These are phyloP conservation scores for Pleurotus tuoliensis DNA, from an alignment of 768 basidiomycete species.

Conservation along the genomic window DNA sequence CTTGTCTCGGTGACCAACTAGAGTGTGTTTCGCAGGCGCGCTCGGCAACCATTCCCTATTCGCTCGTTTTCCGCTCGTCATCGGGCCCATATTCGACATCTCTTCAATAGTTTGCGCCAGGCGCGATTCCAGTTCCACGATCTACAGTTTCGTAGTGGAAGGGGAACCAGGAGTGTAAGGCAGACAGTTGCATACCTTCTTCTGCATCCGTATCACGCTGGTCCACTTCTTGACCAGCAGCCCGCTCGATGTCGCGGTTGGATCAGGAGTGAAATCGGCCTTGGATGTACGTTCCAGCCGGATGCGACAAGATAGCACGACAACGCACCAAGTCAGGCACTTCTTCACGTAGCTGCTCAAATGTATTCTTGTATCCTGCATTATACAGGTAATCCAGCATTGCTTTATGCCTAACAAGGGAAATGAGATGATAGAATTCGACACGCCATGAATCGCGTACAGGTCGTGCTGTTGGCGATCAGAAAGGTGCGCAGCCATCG, in stretches of 20 bases:
- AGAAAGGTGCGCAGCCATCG: slow-evolving; percentile 10
- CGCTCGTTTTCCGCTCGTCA: slow-evolving; percentile 51
- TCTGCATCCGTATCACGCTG: slow-evolving; percentile 90
- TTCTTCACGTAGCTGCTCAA: slow-evolving; percentile 7
- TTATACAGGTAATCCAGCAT: slow-evolving; percentile 77
- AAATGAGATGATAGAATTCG: neutral
- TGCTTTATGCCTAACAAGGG: slow-evolving; percentile 58
- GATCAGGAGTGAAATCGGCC: slow-evolving; percentile 71
- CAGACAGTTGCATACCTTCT: slow-evolving; percentile 59
- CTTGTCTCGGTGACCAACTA: slow-evolving; percentile 71
- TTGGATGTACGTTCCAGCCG: slow-evolving; percentile 30
- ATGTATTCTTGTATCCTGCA: slow-evolving; percentile 21
- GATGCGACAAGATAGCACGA: neutral
- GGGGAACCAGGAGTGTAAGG: neutral
- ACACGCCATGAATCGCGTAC: slow-evolving; percentile 7
- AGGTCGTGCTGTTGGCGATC: slow-evolving; percentile 15
- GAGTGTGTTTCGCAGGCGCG: slow-evolving; percentile 74
- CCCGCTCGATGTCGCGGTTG: slow-evolving; percentile 82
- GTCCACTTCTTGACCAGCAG: slow-evolving; percentile 98
- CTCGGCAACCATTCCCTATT: slow-evolving; percentile 86
- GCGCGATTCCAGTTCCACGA: slow-evolving; percentile 91
- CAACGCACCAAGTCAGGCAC: slow-evolving; percentile 1
- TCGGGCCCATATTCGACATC: slow-evolving; percentile 27
- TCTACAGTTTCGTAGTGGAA: slow-evolving; percentile 40
- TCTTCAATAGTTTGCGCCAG: slow-evolving; percentile 78